Evolutionary conservation across 768 basidiomycete genomes (phyloP).

Genomic region (Collybia sp.): DNA sequence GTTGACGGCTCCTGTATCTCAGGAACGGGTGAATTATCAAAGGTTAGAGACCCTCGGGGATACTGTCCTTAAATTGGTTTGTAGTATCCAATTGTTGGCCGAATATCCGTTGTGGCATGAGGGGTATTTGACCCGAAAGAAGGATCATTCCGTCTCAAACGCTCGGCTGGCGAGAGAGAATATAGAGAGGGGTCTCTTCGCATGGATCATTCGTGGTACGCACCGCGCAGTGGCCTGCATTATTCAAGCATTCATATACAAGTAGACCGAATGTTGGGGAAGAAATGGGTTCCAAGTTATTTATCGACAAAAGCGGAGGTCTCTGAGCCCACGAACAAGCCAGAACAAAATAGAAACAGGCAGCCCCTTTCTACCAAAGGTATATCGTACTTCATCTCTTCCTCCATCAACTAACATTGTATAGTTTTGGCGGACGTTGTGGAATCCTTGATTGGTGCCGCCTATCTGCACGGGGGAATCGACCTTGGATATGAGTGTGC

Average conservation of each 20-base stretch:
- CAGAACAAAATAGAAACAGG: constrained; percentile 21
- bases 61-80: constrained; percentile 64
- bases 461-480: constrained; percentile 65
- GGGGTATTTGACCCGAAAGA: constrained; percentile 64
- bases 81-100: constrained; percentile 54
- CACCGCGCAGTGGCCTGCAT: not conserved
- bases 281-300: constrained; percentile 49
- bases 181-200: constrained; percentile 42
- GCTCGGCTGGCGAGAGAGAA: constrained; percentile 64
- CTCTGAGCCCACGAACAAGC: not conserved
- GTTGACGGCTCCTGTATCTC: constrained; percentile 56
- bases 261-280: constrained; percentile 41
- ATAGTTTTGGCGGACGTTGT: constrained; percentile 76
- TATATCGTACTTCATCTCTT: constrained; percentile 10
- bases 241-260: not conserved
- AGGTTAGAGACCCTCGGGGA: constrained; percentile 76
- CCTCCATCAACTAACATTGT: not conserved
- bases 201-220: constrained; percentile 66
- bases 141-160: constrained; percentile 75
- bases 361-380: constrained; percentile 71
- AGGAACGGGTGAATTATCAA: constrained; percentile 61
- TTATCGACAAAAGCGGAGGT: constrained; percentile 8
- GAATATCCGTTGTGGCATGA: constrained; percentile 77
- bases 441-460: constrained; percentile 79
- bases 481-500: constrained; percentile 54